Conservation (phyloP, 768 basidiomycete genomes). For the Pleurotus sapidus region DNA sequence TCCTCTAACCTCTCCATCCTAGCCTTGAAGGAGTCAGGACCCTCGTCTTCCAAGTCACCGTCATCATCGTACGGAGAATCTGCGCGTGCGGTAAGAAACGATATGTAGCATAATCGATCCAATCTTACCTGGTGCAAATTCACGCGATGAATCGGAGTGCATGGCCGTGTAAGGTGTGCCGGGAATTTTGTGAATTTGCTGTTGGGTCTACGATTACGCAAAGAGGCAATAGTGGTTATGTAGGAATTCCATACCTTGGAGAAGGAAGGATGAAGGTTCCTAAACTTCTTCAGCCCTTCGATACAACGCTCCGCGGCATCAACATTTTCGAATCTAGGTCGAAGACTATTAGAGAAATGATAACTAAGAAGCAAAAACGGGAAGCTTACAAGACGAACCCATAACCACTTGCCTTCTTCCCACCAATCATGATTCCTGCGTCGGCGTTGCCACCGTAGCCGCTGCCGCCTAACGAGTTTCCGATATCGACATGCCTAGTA, state of each 20-base stretch:
- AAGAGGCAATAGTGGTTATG: slow-evolving; percentile 5
- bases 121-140: slow-evolving; percentile 6
- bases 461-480: slow-evolving; percentile 43
- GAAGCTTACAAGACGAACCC: slow-evolving; percentile 10
- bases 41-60: slow-evolving; percentile 5
- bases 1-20: slow-evolving; percentile 77
- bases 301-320: slow-evolving; percentile 78
- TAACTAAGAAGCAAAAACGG: background rate
- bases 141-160: slow-evolving; percentile 17
- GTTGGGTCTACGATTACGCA: slow-evolving; percentile 1
- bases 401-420: slow-evolving; percentile 5
- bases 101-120: slow-evolving; percentile 5
- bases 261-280: slow-evolving; percentile 83
- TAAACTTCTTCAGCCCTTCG: slow-evolving; percentile 60
- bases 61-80: background rate
- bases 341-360: background rate
- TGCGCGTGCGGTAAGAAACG: slow-evolving; percentile 10
- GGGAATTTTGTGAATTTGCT: slow-evolving; percentile 79
- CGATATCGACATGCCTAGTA: slow-evolving; percentile 66
- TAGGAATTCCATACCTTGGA: slow-evolving; percentile 57
- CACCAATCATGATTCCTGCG: slow-evolving; percentile 8
- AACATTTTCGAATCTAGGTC: slow-evolving; percentile 57
- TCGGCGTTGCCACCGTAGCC: background rate
- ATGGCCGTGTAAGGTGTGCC: slow-evolving; percentile 57
- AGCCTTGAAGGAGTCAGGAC: slow-evolving; percentile 60